Conservation (phyloP, 2,329 filamentous ascomycete species). For the Fusarium pininemorale region DNA sequence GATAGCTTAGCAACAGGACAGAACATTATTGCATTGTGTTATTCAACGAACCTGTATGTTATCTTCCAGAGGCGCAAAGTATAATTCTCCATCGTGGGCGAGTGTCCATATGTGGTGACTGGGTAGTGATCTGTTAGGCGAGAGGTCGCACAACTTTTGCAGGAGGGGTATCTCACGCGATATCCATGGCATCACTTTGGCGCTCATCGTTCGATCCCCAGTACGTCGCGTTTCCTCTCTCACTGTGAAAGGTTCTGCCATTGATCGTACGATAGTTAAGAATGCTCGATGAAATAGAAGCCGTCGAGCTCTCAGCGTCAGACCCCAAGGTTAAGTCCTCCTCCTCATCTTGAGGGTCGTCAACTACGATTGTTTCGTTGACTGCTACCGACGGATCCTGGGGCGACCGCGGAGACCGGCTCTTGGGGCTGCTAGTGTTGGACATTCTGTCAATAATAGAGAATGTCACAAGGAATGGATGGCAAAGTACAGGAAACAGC, state of each 20-base stretch:
- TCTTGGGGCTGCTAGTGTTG: background rate
- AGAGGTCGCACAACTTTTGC: fast-evolving
- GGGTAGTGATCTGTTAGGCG: background rate
- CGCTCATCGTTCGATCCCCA: background rate
- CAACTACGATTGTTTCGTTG: background rate
- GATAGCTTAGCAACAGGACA: fast-evolving
- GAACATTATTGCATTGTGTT: fast-evolving
- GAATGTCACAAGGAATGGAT: fast-evolving
- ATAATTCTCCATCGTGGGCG: background rate
- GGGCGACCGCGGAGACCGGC: background rate
- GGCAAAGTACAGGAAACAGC: fast-evolving
- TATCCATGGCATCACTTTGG: background rate
- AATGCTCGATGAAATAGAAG: background rate
- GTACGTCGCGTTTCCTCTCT: background rate
- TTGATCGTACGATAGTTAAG: background rate
- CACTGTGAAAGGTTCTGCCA: background rate
- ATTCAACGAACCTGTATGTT: background rate
- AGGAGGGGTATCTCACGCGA: background rate
- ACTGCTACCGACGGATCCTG: background rate
- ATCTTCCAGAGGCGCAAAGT: background rate
- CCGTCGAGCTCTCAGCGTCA: background rate
- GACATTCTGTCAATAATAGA: background rate
- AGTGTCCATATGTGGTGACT: background rate
- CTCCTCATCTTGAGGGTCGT: background rate
- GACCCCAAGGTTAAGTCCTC: background rate